phyloP scores from a whole-genome alignment of 805 yeast species.

The Saccharomycopsis fermentans region DNA sequence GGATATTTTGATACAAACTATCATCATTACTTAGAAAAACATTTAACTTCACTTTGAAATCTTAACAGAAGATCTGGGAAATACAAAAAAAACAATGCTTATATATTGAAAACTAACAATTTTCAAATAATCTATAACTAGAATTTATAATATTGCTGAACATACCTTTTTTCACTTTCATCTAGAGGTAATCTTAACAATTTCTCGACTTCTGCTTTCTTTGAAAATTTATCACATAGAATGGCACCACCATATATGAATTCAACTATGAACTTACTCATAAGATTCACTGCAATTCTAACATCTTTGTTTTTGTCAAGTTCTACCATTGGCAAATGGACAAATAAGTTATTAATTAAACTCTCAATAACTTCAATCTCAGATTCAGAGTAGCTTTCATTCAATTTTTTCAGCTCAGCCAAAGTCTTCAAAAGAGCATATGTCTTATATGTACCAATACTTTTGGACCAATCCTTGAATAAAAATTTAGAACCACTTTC shows the following conservation, averaged over 20 bases:
- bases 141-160: slow-evolving; percentile 15
- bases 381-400: not conserved
- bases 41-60: too few species aligned
- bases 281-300: slow-evolving; percentile 30
- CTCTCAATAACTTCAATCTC: slow-evolving; percentile 1
- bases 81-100: not conserved
- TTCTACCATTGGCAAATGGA: slow-evolving; percentile 12
- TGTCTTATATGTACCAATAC: slow-evolving; percentile 47
- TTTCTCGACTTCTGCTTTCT: slow-evolving; percentile 23
- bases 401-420: not conserved
- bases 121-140: not conserved
- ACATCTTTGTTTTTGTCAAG: slow-evolving; percentile 1
- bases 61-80: too few species aligned
- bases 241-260: not conserved
- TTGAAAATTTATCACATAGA: slow-evolving; percentile 11
- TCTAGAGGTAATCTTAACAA: slow-evolving; percentile 34
- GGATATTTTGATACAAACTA: not conserved
- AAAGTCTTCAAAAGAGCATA: slow-evolving; percentile 30
- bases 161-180: slow-evolving; percentile 35
- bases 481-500: slow-evolving; percentile 21
- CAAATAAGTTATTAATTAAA: slow-evolving; percentile 4
- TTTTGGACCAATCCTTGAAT: slow-evolving; percentile 42
- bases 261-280: slow-evolving; percentile 39
- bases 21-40: too few species aligned
- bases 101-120: not conserved